Evolutionary conservation across 1,139 yeast species (phyloP), one percentile per base, ranked within the genome.

Genomic region (Taphrina betulina): DNA sequence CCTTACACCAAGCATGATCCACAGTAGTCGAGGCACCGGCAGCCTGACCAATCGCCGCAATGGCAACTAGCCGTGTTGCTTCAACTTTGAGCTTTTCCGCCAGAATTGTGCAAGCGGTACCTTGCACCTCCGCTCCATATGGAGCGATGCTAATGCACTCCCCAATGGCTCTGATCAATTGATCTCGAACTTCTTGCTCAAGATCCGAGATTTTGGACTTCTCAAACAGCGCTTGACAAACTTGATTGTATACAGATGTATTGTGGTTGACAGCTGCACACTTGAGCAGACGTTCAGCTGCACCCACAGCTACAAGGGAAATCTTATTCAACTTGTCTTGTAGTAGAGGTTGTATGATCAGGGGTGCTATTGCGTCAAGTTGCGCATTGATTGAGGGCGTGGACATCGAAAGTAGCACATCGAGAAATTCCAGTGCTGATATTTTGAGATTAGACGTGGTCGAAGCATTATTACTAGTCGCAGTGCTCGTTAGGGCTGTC

Each of bases 101-200:
- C 22, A 69, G 53, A 3, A 65, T 60, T 5, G 54, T 58, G 8
- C 61, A 59, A 14, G 68, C 63, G 12, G 31, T 26, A n/a, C n/a
- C n/a, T 17, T 29, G 29, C 8, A 41, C 14, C 7, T 5, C 59
- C 5, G 45, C 29, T 5, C 42, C 53, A 1, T 24, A 23, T 3
- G 46, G 17, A 5, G 19, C 29, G 5, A 35, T 4, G 8, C 24
- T 17, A 36, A 51, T 29, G 66, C 60, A 62, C 28, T 65, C 65
- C n/a, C 74, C 71, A 7, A 78, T 63, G 5, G 73, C 69, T 14
- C 60, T 57, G 8, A 81, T 69, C 5, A 82, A 74, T 45, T 70
- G 71, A 60, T 76, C 78, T 50, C 82, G 70, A 16, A 80, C 73
- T 50, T 79, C 83, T 58, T 77, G 69, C 5, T 82, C 78, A 57